Evolutionary conservation across 495 filamentous ascomycete genomes (phyloP).

Genomic region (Xylaria cubensis): DNA sequence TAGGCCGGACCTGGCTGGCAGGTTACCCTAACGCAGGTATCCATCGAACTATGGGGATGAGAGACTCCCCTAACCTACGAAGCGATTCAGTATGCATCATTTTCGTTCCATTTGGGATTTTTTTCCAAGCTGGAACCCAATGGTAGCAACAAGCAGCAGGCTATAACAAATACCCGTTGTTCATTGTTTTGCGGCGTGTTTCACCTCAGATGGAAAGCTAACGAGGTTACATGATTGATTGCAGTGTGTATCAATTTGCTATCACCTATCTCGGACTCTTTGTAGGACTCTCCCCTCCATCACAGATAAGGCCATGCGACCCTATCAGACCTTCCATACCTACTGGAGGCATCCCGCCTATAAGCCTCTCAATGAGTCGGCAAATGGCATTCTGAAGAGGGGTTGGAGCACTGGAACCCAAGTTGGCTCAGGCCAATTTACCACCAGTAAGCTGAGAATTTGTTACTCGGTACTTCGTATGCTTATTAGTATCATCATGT

Average conservation of each 20-base stretch:
- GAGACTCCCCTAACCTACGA: background rate
- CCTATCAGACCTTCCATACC: background rate
- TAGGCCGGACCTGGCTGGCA: background rate
- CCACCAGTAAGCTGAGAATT: constrained; percentile 20
- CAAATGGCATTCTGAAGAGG: constrained; percentile 1
- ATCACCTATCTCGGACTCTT: constrained; percentile 15
- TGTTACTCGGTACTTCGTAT: background rate
- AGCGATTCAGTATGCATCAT: constrained; percentile 1
- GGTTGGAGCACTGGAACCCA: constrained; percentile 13
- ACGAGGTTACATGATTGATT: constrained; percentile 21
- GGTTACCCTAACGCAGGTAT: background rate
- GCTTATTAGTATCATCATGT: background rate
- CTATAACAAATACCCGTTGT: background rate
- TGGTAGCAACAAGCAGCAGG: background rate
- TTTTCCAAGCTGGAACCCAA: background rate
- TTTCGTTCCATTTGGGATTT: background rate
- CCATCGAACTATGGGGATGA: constrained; percentile 2
- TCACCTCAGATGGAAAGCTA: background rate
- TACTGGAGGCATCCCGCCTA: constrained; percentile 4
- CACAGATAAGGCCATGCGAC: constrained; percentile 24
- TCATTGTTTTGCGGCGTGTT: constrained; percentile 4
- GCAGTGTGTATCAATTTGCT: constrained; percentile 17
- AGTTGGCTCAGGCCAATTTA: constrained; percentile 8
- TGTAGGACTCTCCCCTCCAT: background rate
- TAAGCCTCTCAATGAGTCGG: background rate